A percentile compares a stretch with the other conserved stretches of the same genome.
Evolutionary conservation across 2,329 filamentous ascomycete species (phyloP).

Genomic region (Xylaria sp.): DNA sequence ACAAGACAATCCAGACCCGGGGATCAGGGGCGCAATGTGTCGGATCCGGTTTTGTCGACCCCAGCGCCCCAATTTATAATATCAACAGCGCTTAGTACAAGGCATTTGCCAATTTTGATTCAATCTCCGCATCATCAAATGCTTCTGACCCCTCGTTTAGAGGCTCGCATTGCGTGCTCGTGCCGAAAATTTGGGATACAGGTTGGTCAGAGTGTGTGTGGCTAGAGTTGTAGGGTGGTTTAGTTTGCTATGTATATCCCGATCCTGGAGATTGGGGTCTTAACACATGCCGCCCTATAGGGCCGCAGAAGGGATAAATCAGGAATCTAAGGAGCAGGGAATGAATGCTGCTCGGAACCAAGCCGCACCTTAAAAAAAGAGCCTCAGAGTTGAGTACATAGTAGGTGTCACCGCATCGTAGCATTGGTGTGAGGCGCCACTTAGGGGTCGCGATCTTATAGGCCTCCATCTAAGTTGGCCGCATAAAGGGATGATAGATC

Average conservation of each 20-base stretch:
- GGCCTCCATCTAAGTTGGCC: slow-evolving; percentile 15
- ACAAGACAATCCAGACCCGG: slow-evolving; percentile 24
- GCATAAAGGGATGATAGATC: slow-evolving; percentile 19
- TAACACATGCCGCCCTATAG: slow-evolving; percentile 29
- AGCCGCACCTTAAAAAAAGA: slow-evolving; percentile 35
- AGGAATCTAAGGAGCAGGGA: slow-evolving; percentile 28
- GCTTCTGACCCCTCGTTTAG: slow-evolving; percentile 7
- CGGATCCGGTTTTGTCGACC: slow-evolving; percentile 27
- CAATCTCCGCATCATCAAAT: slow-evolving; percentile 9
- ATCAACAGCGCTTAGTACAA: slow-evolving; percentile 17
- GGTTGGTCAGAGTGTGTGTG: slow-evolving; percentile 5
- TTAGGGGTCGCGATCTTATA: slow-evolving; percentile 13
- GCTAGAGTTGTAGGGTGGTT: slow-evolving; percentile 23
- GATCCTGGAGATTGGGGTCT: slow-evolving; percentile 11
- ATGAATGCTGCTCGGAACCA: slow-evolving; percentile 20
- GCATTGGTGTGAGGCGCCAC: slow-evolving; percentile 31
- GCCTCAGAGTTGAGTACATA: slow-evolving; percentile 33
- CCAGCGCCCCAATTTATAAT: slow-evolving; percentile 22
- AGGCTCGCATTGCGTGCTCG: neutral
- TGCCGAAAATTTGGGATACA: neutral
- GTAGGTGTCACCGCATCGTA: slow-evolving; percentile 36
- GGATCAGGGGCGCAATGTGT: slow-evolving; percentile 34
- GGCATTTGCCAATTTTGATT: neutral
- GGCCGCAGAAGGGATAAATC: slow-evolving; percentile 20
- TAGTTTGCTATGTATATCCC: slow-evolving; percentile 7